Conservation (phyloP, 2,329 filamentous ascomycete genomes). For the Penicillium brevicompactum region DNA sequence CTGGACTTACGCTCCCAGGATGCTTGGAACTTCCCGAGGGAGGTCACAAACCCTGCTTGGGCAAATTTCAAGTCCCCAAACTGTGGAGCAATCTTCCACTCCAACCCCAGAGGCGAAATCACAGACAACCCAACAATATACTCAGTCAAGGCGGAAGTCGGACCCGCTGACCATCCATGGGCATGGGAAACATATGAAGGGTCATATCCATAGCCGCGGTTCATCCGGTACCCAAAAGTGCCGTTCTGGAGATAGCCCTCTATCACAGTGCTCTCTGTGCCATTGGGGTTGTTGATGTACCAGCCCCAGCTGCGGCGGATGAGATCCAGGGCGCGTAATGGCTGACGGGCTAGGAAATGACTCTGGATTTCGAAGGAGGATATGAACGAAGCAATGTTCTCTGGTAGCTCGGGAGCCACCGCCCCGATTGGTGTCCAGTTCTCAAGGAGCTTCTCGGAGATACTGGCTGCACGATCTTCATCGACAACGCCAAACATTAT, state of each 20-base stretch:
- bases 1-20: constrained; percentile 18
- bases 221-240: constrained; percentile 58
- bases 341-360: constrained; percentile 53
- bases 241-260: constrained; percentile 62
- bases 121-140: constrained; percentile 50
- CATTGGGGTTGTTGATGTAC: constrained; percentile 60
- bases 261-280: constrained; percentile 61
- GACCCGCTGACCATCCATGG: constrained; percentile 48
- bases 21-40: constrained; percentile 45
- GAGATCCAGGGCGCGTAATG: constrained; percentile 57
- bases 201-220: constrained; percentile 55
- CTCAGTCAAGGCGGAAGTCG: constrained; percentile 47
- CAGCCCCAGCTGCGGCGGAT: constrained; percentile 62
- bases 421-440: constrained; percentile 62
- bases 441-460: constrained; percentile 49
- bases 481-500: constrained; percentile 52
- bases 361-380: constrained; percentile 62
- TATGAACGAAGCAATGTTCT: constrained; percentile 62
- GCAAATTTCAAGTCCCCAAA: constrained; percentile 47
- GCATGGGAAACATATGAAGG: constrained; percentile 46
- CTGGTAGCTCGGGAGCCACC: constrained; percentile 57
- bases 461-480: constrained; percentile 37
- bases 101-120: constrained; percentile 40
- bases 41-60: constrained; percentile 50
- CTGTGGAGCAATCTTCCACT: constrained; percentile 49